These are phyloP conservation scores for Pharus latifolius DNA, from an alignment of 176 grass and related monocot species.

Conservation along the genomic window DNA sequence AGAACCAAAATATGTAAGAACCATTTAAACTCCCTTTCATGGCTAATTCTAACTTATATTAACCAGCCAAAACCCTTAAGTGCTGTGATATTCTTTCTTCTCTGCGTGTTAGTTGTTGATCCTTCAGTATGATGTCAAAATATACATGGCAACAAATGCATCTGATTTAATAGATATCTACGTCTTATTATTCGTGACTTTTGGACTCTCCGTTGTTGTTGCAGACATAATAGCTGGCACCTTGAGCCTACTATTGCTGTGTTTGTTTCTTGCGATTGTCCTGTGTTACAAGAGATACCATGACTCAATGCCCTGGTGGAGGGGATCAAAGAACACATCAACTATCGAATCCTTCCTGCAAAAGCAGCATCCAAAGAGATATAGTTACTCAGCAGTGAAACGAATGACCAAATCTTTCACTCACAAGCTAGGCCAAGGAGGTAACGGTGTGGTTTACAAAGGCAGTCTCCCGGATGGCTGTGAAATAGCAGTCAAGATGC, in stretches of 20 bases:
- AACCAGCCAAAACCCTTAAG: too few relatives aligned
- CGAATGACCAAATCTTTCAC: slow-evolving; percentile 40
- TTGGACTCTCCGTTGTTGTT: background rate
- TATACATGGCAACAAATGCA: too few relatives aligned
- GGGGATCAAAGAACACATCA: background rate
- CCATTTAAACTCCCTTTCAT: background rate
- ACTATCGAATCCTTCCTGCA: slow-evolving; percentile 1
- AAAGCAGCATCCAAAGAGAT: slow-evolving; percentile 15
- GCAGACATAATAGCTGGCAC: slow-evolving; percentile 17
- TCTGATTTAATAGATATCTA: too few relatives aligned
- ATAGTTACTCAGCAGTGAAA: slow-evolving; percentile 30
- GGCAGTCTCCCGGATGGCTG: slow-evolving; percentile 22
- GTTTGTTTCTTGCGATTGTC: background rate
- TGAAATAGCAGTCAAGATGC: slow-evolving; percentile 38
- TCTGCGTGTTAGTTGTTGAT: too few relatives aligned
- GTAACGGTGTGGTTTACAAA: slow-evolving; percentile 38
- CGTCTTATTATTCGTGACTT: background rate
- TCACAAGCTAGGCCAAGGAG: slow-evolving; percentile 37
- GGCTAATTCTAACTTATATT: too few relatives aligned
- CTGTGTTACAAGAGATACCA: background rate
- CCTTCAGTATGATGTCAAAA: too few relatives aligned
- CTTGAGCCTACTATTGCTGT: background rate
- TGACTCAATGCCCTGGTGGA: slow-evolving; percentile 9
- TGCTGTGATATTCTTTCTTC: too few relatives aligned
- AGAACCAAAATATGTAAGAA: background rate